These are phyloP conservation scores for Cyberlindnera japonica DNA, from an alignment of 805 yeast genomes.

Conservation along the genomic window DNA sequence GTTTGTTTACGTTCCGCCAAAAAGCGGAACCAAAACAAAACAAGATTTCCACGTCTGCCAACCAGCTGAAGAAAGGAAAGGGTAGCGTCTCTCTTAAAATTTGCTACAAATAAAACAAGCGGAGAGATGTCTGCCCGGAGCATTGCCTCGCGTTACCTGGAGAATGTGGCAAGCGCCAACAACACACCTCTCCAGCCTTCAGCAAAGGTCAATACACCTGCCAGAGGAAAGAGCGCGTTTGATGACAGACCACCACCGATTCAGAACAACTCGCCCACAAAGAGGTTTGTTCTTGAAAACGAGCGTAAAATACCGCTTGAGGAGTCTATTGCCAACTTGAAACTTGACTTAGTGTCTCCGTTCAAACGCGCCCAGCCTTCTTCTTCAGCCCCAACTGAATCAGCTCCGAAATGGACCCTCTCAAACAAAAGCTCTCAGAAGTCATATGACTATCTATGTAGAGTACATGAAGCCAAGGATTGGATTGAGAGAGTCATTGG, in stretches of 20 bases:
- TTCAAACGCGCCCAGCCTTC: slow-evolving; percentile 17
- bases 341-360: slow-evolving; percentile 27
- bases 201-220: slow-evolving; percentile 14
- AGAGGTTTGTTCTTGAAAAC: slow-evolving; percentile 10
- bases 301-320: slow-evolving; percentile 16
- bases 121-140: slow-evolving; percentile 14
- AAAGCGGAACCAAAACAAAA: slow-evolving; percentile 11
- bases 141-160: slow-evolving; percentile 28
- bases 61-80: background rate
- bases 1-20: slow-evolving; percentile 14
- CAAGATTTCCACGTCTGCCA: background rate
- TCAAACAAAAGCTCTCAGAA: slow-evolving; percentile 25
- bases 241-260: slow-evolving; percentile 1
- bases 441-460: slow-evolving; percentile 76
- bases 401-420: slow-evolving; percentile 18
- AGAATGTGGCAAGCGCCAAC: slow-evolving; percentile 16
- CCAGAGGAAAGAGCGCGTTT: background rate
- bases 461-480: slow-evolving; percentile 73
- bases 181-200: slow-evolving; percentile 21
- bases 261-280: slow-evolving; percentile 3
- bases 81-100: background rate
- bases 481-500: slow-evolving; percentile 70
- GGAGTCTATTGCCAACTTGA: slow-evolving; percentile 21
- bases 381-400: background rate
- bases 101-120: too few species aligned